phyloP scores from a whole-genome alignment of 2,329 filamentous ascomycete species.

The Ophiostoma sp. region DNA sequence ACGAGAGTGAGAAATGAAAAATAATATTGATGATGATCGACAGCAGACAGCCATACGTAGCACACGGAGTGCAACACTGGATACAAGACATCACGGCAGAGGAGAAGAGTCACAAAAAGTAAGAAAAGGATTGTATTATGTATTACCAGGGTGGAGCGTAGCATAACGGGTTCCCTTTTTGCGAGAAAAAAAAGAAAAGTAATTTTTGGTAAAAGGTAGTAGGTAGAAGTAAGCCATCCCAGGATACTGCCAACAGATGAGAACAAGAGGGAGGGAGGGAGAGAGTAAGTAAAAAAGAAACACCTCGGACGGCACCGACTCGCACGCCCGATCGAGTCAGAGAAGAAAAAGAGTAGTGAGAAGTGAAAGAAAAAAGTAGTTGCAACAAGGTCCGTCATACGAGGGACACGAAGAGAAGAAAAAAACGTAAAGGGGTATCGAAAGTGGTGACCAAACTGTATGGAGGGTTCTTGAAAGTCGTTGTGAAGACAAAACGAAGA shows the following conservation, averaged over 20 bases:
- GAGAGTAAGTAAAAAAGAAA: neutral
- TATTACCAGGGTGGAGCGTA: neutral
- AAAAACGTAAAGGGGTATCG: constrained; percentile 12
- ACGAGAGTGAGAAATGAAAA: neutral
- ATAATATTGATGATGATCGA: no score
- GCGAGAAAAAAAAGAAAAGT: neutral
- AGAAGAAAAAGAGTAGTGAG: constrained; percentile 8
- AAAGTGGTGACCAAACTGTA: constrained; percentile 10
- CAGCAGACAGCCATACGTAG: neutral
- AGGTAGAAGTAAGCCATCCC: neutral
- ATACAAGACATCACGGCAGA: neutral
- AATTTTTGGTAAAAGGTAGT: neutral
- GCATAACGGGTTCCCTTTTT: constrained; percentile 3
- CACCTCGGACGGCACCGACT: constrained; percentile 2
- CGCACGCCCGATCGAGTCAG: constrained; percentile 10
- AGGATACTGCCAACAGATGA: neutral
- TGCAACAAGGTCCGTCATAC: constrained; percentile 4
- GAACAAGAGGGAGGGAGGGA: neutral
- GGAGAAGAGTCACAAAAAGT: constrained; percentile 12
- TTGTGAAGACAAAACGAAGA: neutral
- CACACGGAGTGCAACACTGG: neutral
- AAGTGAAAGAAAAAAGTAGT: neutral
- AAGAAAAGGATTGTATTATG: constrained; percentile 13
- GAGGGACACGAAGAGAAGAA: constrained; percentile 2
- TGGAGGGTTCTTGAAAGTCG: neutral